Percentiles rank a stretch among this genome's conserved stretches.
Evolutionary conservation across 1,284 basidiomycete species (phyloP).

Genomic region (Marasmius fiardii): DNA sequence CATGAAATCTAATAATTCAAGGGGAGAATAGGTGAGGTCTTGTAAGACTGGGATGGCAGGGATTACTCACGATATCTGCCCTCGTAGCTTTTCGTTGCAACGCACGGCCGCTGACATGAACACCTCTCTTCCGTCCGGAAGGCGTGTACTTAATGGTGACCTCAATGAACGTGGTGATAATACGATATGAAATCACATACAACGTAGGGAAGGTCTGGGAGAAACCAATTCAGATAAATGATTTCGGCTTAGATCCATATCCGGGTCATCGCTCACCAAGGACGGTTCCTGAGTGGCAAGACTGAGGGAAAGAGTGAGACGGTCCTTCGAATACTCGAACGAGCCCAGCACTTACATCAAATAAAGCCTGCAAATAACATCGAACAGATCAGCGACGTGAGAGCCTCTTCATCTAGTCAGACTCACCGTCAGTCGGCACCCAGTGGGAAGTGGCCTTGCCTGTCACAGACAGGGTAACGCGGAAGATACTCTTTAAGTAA

Average conservation of each 20-base stretch:
- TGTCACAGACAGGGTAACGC: constrained; percentile 22
- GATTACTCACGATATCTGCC: constrained; percentile 49
- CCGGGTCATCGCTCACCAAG: constrained; percentile 47
- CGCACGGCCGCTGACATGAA: constrained; percentile 36
- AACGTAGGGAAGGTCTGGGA: constrained; percentile 59
- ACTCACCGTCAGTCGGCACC: constrained; percentile 70
- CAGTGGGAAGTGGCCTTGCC: constrained; percentile 56
- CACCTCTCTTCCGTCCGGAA: constrained; percentile 53
- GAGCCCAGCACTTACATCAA: constrained; percentile 51
- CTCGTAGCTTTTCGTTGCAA: constrained; percentile 30
- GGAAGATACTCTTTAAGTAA: no score
- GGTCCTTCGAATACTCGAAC: constrained; percentile 16
- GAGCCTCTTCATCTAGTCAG: background rate
- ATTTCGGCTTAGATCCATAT: background rate
- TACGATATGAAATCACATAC: constrained; percentile 29
- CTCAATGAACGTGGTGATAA: background rate
- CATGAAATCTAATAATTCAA: constrained; percentile 66
- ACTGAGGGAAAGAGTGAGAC: constrained; percentile 28
- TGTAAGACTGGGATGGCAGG: background rate
- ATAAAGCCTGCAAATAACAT: constrained; percentile 46
- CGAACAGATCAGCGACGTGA: background rate
- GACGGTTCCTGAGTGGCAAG: constrained; percentile 61
- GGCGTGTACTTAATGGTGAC: constrained; percentile 49
- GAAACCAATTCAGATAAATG: background rate
- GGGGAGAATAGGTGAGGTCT: background rate